phyloP scores from a whole-genome alignment of 169 alveolate species.

The Plasmodium adleri region DNA sequence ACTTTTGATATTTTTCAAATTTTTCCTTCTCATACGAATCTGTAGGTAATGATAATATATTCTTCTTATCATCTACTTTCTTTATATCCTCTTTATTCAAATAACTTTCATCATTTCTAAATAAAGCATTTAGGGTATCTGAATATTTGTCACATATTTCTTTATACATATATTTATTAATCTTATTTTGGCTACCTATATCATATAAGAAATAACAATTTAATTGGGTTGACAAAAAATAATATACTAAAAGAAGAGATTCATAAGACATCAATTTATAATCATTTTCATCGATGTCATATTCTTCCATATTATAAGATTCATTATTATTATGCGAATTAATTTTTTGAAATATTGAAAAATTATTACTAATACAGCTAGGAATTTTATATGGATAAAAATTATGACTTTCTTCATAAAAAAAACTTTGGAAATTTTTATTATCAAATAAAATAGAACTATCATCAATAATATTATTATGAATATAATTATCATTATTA shows the following conservation, averaged over 20 bases:
- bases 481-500: not conserved
- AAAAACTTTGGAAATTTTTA: slow-evolving; percentile 44
- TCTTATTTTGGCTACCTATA: slow-evolving; percentile 16
- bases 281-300: slow-evolving; percentile 47
- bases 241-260: slow-evolving; percentile 63
- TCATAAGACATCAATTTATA: slow-evolving; percentile 61
- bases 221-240: slow-evolving; percentile 42
- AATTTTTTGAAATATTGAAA: slow-evolving; percentile 6
- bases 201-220: slow-evolving; percentile 50
- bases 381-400: slow-evolving; percentile 61
- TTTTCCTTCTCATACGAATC: no score
- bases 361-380: slow-evolving; percentile 28
- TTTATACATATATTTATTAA: slow-evolving; percentile 9
- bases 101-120: not conserved
- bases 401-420: slow-evolving; percentile 67
- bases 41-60: no score
- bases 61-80: no score
- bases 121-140: not conserved
- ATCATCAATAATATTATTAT: not conserved
- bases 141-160: slow-evolving; percentile 16
- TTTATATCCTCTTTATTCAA: no score
- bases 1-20: not conserved
- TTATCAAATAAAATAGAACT: slow-evolving; percentile 15
- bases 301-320: not conserved
- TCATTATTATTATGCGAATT: not conserved